These are phyloP conservation scores for Dalbergia cultrata DNA, from an alignment of 306 rosid species.

Conservation along the genomic window DNA sequence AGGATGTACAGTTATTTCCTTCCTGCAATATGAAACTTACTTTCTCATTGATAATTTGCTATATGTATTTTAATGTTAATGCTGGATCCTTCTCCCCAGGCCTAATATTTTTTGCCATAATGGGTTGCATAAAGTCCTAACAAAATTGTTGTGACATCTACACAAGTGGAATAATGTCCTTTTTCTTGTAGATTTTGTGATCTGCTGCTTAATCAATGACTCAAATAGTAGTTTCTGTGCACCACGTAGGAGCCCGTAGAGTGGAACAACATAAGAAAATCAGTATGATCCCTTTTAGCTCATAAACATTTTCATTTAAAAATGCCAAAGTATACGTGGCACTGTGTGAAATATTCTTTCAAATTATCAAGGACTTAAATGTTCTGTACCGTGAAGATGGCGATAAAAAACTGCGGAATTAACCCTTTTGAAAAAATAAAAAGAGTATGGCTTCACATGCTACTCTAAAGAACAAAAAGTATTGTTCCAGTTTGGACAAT, in stretches of 20 bases:
- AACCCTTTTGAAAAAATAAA: not conserved
- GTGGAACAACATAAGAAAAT: not conserved
- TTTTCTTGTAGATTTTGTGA: not conserved
- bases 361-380: not conserved
- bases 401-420: not conserved
- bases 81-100: conserved; percentile 23
- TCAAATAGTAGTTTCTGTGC: not conserved
- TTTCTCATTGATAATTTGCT: not conserved
- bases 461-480: not conserved
- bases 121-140: not conserved
- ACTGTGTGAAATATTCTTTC: not conserved
- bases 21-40: conserved; percentile 25
- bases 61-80: conserved; percentile 18
- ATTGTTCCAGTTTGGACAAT: not conserved
- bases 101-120: conserved; percentile 25
- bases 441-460: not conserved
- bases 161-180: not conserved
- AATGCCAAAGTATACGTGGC: not conserved
- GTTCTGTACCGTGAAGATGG: conserved; percentile 10
- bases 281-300: not conserved
- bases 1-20: conserved; percentile 45
- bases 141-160: not conserved
- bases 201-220: conserved; percentile 8
- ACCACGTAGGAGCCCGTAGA: not conserved
- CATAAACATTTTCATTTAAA: not conserved